Evolutionary conservation across 176 grass and related monocot species (phyloP), one percentile per base, ranked within the genome.

Genomic region (Zizania latifolia): DNA sequence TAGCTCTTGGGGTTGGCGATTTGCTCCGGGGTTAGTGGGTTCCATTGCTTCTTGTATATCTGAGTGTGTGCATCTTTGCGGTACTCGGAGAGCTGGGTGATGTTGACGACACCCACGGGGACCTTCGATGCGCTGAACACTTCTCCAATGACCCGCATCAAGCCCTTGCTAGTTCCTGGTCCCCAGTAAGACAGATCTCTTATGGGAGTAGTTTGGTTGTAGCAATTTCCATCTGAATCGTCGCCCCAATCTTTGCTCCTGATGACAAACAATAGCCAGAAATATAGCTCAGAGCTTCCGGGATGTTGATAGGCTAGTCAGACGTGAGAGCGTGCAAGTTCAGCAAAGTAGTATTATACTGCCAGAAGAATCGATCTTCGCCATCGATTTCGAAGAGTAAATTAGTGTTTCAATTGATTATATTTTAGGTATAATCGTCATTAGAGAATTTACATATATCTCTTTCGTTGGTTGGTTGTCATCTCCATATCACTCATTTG

Each of bases 41-140:
- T 86, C 95, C 91, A 94, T 58, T 94, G 86, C 82, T 94, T 94
- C 76, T 99, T 99, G 86, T 99, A 99, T 55, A 99, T 94, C 71
- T 92, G 91, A 13, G 95, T 94, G 77, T 99, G 95, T 0, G 91
- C 95, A 1, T 99, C 95, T 70, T 88, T 99, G 19, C 91, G 92
- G 79, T 99, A 99, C 31, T 99, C 95, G 0, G 95, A 99, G 10
- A 94, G 82, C 71, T 99, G 91, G 10, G 95, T 94, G 77, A 99
- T 94, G 82, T 94, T 92, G 66, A 99, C 81, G 22, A 99, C 8
- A 0, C 84, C 88, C 2, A 99, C 75, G 0, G 95, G 91, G 43
- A 86, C 28, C 43, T 60, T 87, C 0, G 86, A 74, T 1, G 75
- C 4, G 19, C 75, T 36, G 31, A 99, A 88, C 70, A 90, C 89